These are phyloP conservation scores for Kodamaea restingae DNA, from an alignment of 805 yeast genomes.

Conservation along the genomic window DNA sequence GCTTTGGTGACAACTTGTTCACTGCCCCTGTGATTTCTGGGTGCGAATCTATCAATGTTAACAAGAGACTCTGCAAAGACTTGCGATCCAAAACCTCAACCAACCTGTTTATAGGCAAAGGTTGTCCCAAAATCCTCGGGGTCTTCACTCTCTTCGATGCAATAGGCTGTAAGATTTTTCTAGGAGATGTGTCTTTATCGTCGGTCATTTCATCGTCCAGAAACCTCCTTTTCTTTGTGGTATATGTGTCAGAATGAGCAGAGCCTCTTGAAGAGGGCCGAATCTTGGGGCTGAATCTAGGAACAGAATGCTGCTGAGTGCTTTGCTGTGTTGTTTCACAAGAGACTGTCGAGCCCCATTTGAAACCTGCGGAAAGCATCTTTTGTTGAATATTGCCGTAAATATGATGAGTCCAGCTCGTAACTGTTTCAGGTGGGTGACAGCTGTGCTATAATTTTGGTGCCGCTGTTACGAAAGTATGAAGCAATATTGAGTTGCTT, in stretches of 20 bases:
- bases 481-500: too few species aligned
- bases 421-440: too few species aligned
- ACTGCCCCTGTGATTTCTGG: conserved; percentile 60
- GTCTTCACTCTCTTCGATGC: conserved; percentile 31
- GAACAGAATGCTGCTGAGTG: conserved; percentile 6
- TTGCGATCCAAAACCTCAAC: conserved; percentile 64
- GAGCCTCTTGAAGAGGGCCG: background rate
- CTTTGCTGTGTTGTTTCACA: background rate
- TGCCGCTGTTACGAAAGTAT: too few species aligned
- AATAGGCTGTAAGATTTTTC: conserved; percentile 7
- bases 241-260: too few species aligned
- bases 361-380: conserved; percentile 22
- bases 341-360: conserved; percentile 20
- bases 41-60: conserved; percentile 50
- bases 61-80: conserved; percentile 50
- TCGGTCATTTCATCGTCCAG: conserved; percentile 11
- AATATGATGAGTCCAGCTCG: too few species aligned
- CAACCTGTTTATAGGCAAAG: conserved; percentile 58
- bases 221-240: conserved; percentile 15
- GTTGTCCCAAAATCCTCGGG: conserved; percentile 50
- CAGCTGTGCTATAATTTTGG: background rate
- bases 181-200: conserved; percentile 7
- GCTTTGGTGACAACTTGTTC: conserved; percentile 50
- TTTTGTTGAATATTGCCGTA: background rate
- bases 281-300: conserved; percentile 12